Percentiles rank a stretch among this genome's conserved stretches.
Evolutionary conservation across 2,329 filamentous ascomycete species (phyloP).

Genomic region (Sporothrix brunneoviolacea): DNA sequence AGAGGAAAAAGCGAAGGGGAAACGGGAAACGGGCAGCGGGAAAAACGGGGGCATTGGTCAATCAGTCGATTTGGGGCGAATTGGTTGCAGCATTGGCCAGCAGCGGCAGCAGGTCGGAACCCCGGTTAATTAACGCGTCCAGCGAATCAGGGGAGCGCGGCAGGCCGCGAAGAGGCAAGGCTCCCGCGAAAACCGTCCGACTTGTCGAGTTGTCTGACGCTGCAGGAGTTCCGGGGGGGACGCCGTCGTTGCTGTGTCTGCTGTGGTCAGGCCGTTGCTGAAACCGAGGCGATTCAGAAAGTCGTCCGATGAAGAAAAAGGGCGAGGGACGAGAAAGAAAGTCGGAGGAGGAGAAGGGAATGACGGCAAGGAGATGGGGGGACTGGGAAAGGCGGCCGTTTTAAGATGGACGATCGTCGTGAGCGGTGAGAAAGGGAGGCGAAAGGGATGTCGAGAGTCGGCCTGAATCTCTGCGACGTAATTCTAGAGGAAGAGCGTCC

Average conservation of each 20-base stretch:
- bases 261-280: too few species aligned
- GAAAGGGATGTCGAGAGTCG: not conserved
- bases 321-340: too few species aligned
- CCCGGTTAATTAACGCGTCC: too few species aligned
- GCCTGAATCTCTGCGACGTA: too few species aligned
- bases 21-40: slow-evolving; percentile 4
- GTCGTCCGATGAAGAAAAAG: too few species aligned
- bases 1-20: not conserved
- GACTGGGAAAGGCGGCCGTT: not conserved
- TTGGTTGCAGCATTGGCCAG: not conserved
- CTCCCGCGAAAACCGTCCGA: slow-evolving; percentile 3
- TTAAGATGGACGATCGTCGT: not conserved
- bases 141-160: too few species aligned
- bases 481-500: not conserved
- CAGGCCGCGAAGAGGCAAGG: too few species aligned
- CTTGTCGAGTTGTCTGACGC: too few species aligned
- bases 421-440: slow-evolving; percentile 2
- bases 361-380: not conserved
- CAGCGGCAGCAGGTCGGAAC: not conserved
- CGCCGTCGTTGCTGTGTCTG: too few species aligned
- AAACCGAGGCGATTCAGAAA: too few species aligned
- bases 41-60: slow-evolving; percentile 6
- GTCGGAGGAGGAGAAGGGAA: too few species aligned
- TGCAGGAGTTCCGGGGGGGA: too few species aligned
- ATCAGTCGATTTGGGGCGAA: not conserved